These are phyloP conservation scores for Malassezia pachydermatis DNA, from an alignment of 1,284 basidiomycete genomes.

Conservation along the genomic window DNA sequence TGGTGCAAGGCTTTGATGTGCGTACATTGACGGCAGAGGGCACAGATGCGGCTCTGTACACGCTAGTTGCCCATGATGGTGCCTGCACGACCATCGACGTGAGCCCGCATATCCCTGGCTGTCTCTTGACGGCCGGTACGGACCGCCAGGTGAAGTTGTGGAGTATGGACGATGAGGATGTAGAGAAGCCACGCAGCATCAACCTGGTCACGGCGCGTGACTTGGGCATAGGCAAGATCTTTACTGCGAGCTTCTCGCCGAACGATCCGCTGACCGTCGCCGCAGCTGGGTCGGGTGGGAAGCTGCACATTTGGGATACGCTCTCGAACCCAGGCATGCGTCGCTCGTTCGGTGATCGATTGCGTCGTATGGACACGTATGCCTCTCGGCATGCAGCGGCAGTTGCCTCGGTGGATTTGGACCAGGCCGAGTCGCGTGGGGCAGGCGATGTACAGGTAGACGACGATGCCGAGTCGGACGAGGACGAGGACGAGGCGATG, in stretches of 20 bases:
- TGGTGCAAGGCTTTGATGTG: constrained; percentile 71
- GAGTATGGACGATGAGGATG: constrained; percentile 62
- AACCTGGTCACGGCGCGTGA: constrained; percentile 80
- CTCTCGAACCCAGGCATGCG: constrained; percentile 47
- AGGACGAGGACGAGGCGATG: constrained; percentile 9
- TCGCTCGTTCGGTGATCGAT: constrained; percentile 47
- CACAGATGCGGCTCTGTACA: constrained; percentile 57
- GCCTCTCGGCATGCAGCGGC: neutral
- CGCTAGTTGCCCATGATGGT: constrained; percentile 86
- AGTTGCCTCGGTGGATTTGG: neutral
- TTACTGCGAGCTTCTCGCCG: constrained; percentile 78
- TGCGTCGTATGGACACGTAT: constrained; percentile 20
- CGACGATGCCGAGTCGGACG: constrained; percentile 17
- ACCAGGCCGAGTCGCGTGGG: neutral
- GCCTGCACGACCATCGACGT: constrained; percentile 82
- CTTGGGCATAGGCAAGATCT: constrained; percentile 92
- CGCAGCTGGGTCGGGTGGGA: constrained; percentile 83
- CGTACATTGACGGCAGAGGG: constrained; percentile 60
- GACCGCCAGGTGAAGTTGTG: constrained; percentile 78
- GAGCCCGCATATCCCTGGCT: constrained; percentile 80
- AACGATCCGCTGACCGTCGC: constrained; percentile 88
- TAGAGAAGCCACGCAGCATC: constrained; percentile 50
- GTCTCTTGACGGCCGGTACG: constrained; percentile 80
- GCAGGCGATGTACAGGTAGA: constrained; percentile 12
- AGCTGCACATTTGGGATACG: constrained; percentile 82